Base-by-base conservation (phyloP, 73 alveolate species). In the Paramecium sonneborni region DNA sequence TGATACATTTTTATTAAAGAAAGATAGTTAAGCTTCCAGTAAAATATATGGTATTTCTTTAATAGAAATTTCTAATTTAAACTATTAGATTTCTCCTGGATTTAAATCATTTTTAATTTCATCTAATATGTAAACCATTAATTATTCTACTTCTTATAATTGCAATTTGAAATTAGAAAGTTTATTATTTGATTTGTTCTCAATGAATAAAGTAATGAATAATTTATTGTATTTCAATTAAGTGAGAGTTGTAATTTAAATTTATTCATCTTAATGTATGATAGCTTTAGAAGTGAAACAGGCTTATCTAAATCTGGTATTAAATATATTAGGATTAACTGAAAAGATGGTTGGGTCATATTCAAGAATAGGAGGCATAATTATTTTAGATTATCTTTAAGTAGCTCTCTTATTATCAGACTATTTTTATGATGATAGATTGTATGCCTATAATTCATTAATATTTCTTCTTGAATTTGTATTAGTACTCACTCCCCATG, bases 241-340 rank as follows among this genome's bases (percentile, higher is more conserved):
- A 7, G 76, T 79, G 1, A 18, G 6, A 11, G 55, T 46, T 11
- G 74, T 21, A 24, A 79, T 46, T 24, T 79, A 11, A 8, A 79
- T 79, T 0, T 79, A 24, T 0, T 79, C 90, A 79, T 79, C 90
- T 30, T 21, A 6, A 44, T 11, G 28, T 43, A 79, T 21, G 1
- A 79, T 39, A 14, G 76, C 69, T 79, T 44, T 79, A 11, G 70
- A 79, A 38, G 55, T 39, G 14, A 79, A 46, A 44, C 90, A 79
- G 1, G 90, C 69, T 79, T 79, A 46, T 46, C 90, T 79, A 79
- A 79, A 79, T 46, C 74, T 79, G 8, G 55, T 38, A 20, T 39
- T 43, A 18, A 79, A 46, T 1, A 26, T 10, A 43, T 18, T 20
- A 6, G 90, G 90, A 41, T 79, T 32, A 23, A 79, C 55, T 4